Conservation (phyloP, 768 basidiomycete species). For the Pisolithus marmoratus region DNA sequence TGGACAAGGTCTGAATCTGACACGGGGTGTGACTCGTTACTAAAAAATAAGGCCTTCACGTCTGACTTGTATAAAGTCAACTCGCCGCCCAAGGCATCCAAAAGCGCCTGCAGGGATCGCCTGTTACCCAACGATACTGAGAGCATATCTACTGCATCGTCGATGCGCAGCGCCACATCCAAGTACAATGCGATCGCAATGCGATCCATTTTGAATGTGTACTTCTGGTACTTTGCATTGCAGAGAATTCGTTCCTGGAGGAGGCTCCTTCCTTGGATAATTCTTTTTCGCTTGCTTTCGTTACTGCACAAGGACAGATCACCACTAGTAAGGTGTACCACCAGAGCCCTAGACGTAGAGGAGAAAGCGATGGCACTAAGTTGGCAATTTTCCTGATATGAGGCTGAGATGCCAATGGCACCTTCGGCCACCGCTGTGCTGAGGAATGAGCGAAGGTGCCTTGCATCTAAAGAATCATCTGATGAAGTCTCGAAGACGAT, state of each 20-base stretch:
- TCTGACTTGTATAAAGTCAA: constrained; percentile 18
- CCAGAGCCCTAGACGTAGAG: constrained; percentile 28
- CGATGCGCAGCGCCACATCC: constrained; percentile 34
- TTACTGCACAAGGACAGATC: too few species aligned
- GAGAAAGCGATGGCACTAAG: constrained; percentile 38
- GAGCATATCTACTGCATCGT: constrained; percentile 36
- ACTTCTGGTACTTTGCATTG: constrained; percentile 24
- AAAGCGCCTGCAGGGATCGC: constrained; percentile 29
- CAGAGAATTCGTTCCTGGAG: constrained; percentile 31
- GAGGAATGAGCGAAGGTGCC: constrained; percentile 26
- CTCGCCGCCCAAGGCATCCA: constrained; percentile 36
- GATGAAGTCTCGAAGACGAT: constrained; percentile 26
- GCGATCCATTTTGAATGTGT: constrained; percentile 43
- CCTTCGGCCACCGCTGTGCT: constrained; percentile 12
- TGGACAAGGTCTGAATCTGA: constrained; percentile 15
- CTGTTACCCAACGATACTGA: constrained; percentile 26
- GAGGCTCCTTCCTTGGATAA: constrained; percentile 12
- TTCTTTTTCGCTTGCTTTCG: neutral
- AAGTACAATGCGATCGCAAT: constrained; percentile 34
- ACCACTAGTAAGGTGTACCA: constrained; percentile 24
- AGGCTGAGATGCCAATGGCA: constrained; percentile 38
- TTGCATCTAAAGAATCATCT: constrained; percentile 4
- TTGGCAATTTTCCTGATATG: constrained; percentile 30
- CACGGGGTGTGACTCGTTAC: constrained; percentile 13
- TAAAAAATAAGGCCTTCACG: constrained; percentile 28